These are phyloP conservation scores for Flagelloscypha sp. DNA, from an alignment of 768 basidiomycete genomes.

Conservation along the genomic window DNA sequence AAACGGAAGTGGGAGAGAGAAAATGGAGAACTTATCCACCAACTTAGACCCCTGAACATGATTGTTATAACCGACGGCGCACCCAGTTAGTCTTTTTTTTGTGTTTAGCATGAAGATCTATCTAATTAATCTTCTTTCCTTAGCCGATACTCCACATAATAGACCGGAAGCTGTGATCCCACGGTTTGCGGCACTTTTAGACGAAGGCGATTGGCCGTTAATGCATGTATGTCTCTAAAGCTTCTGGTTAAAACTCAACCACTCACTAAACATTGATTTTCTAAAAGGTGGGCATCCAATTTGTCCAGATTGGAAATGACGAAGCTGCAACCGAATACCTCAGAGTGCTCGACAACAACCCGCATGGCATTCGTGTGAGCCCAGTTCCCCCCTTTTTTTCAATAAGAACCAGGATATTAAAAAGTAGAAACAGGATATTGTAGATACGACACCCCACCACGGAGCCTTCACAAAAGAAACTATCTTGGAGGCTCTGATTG, in stretches of 20 bases:
- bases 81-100: conserved; percentile 33
- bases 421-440: no score
- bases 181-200: conserved; percentile 44
- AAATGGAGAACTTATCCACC: conserved; percentile 12
- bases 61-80: conserved; percentile 58
- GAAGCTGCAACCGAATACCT: conserved; percentile 31
- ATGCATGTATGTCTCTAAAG: conserved; percentile 32
- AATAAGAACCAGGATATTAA: no score
- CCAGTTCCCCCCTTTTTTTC: no score
- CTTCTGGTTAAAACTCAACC: background rate
- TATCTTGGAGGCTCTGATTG: no score
- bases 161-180: no score
- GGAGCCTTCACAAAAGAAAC: no score
- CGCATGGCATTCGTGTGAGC: conserved; percentile 14
- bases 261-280: no score
- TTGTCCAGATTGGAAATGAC: conserved; percentile 46
- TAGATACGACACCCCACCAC: no score
- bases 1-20: conserved; percentile 23
- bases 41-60: conserved; percentile 52
- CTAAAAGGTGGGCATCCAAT: conserved; percentile 45
- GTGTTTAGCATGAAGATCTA: no score
- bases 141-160: no score
- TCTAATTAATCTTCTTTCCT: conserved; percentile 2
- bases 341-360: conserved; percentile 38
- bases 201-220: conserved; percentile 41